Base-by-base conservation (phyloP, 108 stramenopile species). In the Nitzschia sp. region DNA sequence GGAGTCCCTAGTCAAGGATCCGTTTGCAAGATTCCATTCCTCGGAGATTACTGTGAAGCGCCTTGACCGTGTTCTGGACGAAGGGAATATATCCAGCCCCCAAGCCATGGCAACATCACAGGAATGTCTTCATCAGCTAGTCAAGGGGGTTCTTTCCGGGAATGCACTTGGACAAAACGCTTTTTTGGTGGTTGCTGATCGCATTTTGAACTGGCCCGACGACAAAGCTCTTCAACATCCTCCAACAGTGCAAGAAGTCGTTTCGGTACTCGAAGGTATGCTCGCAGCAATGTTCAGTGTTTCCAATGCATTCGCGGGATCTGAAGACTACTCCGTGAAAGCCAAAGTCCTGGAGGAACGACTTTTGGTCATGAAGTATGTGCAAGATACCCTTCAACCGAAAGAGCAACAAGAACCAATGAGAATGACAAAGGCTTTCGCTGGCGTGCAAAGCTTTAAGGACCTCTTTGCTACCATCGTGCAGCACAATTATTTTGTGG, bases 131-230 rank as follows among this genome's bases (percentile, higher is more conserved):
- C 69, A 30, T 68, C 56, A 66, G 45, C 58, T 72, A 8, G 29
- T 32, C 66, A 75, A 65, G 30, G 66, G 79, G 45, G 58, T 61
- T 25, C 23, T 69, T 32, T 63, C 54, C 0, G 69, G 66, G 30
- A 44, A 71, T 54, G 6, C 23, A 8, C 22, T 64, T 11, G 65
- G 64, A 16, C 34, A 61, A 19, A 45, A 54, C 2, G 58, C 58
- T 45, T 46, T 91, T 57, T 34, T 82, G 28, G 60, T 59, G 45
- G 84, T 85, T 2, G 77, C 83, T 4, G 66, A 77, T 36, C 68
- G 65, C 55, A 22, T 90, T 17, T 47, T 84, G 25, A 19, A 47
- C 22, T 90, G 89, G 89, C 85, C 85, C 8, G 67, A 69, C 1
- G 45, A 6, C 2, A 53, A 8, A 1, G 66, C 66, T 5, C 2